Conservation (phyloP, 805 yeast species). For the Ogataea corticis region DNA sequence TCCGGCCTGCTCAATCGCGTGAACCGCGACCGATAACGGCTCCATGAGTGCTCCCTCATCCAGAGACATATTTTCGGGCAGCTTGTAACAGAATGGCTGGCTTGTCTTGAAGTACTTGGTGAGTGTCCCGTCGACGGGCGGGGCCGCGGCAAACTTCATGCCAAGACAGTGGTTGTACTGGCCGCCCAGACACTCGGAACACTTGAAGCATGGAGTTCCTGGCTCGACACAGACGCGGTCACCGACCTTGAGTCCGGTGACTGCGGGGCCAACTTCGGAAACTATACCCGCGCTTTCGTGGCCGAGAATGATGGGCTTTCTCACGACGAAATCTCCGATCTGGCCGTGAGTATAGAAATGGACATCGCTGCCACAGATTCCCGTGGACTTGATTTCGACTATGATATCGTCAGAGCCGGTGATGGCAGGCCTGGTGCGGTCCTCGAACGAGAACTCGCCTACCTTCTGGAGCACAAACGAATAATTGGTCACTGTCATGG, state of each 20-base stretch:
- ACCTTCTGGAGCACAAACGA: constrained; percentile 15
- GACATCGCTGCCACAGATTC: constrained; percentile 65
- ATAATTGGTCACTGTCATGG: constrained; percentile 4
- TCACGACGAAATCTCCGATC: constrained; percentile 11
- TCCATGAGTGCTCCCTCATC: constrained; percentile 52
- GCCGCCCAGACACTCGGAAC: constrained; percentile 42
- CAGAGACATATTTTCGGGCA: constrained; percentile 31
- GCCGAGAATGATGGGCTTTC: constrained; percentile 31
- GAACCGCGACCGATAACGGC: constrained; percentile 63
- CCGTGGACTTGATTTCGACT: constrained; percentile 46
- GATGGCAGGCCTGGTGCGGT: constrained; percentile 28
- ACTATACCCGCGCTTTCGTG: constrained; percentile 34
- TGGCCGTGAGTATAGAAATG: constrained; percentile 43
- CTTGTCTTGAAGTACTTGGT: constrained; percentile 41
- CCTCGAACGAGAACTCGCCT: constrained; percentile 20
- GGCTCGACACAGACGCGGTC: constrained; percentile 67
- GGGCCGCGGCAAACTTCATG: constrained; percentile 42
- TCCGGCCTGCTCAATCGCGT: constrained; percentile 52
- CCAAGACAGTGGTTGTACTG: constrained; percentile 43
- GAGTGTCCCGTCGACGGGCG: constrained; percentile 39
- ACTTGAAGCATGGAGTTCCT: constrained; percentile 50
- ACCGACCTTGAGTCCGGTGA: constrained; percentile 45
- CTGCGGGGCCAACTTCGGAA: constrained; percentile 45
- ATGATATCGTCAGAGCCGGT: constrained; percentile 31
- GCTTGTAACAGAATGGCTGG: constrained; percentile 24